Conservation (phyloP, 495 filamentous ascomycete species). For the Aspergillus taichungensis region DNA sequence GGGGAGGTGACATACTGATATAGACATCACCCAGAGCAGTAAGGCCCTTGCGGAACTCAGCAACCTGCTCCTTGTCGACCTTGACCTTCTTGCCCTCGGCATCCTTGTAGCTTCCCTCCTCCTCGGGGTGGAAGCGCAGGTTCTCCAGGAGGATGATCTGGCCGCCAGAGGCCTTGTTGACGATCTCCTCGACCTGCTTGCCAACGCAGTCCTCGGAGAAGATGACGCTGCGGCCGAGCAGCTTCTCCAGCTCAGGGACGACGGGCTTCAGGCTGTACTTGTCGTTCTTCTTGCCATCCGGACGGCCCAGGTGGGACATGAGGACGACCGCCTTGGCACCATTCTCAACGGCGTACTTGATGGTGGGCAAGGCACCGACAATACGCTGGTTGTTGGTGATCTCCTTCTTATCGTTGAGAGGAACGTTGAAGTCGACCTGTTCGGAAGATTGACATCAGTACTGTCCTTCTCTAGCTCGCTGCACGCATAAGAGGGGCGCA, state of each 20-base stretch:
- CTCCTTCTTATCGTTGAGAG: slow-evolving; percentile 82
- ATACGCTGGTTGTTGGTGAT: slow-evolving; percentile 98
- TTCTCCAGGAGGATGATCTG: slow-evolving; percentile 92
- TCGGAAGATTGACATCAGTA: slow-evolving; percentile 6
- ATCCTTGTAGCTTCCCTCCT: slow-evolving; percentile 92
- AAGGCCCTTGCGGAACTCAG: slow-evolving; percentile 87
- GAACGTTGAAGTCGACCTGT: slow-evolving; percentile 99
- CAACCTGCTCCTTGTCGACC: slow-evolving; percentile 86
- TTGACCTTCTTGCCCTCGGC: slow-evolving; percentile 93
- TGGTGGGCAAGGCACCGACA: slow-evolving; percentile 91
- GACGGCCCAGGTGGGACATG: slow-evolving; percentile 98
- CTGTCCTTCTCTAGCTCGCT: background rate
- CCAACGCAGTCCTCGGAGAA: slow-evolving; percentile 92
- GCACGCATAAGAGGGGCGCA: slow-evolving; percentile 4
- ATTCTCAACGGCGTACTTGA: slow-evolving; percentile 94
- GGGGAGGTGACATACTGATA: slow-evolving; percentile 60
- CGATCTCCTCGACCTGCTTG: slow-evolving; percentile 75
- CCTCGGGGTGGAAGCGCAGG: slow-evolving; percentile 93
- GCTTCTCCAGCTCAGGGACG: slow-evolving; percentile 83
- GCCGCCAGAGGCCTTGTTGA: slow-evolving; percentile 75
- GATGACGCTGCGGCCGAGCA: slow-evolving; percentile 69
- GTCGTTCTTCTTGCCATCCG: slow-evolving; percentile 76
- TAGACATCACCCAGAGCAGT: slow-evolving; percentile 93
- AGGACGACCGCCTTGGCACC: slow-evolving; percentile 91
- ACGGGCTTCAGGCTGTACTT: slow-evolving; percentile 96